phyloP scores from a whole-genome alignment of 2,329 filamentous ascomycete genomes.

The Nemania bipapillata region DNA sequence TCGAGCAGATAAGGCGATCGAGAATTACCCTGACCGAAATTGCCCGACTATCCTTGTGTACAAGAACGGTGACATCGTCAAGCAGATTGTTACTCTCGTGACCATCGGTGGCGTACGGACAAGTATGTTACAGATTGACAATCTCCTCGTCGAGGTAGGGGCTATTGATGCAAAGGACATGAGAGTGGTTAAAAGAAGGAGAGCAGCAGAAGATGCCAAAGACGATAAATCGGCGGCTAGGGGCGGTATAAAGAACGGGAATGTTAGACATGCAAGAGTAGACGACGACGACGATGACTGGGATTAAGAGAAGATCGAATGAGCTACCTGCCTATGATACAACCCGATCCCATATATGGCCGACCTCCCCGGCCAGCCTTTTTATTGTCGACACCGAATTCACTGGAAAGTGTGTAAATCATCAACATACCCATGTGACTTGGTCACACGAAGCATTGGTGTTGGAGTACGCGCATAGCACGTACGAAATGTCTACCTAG shows the following conservation, averaged over 20 bases:
- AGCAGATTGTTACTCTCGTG: slow-evolving; percentile 88
- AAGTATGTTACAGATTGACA: slow-evolving; percentile 79
- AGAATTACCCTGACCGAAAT: slow-evolving; percentile 94
- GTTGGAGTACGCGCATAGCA: not conserved
- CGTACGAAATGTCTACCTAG: slow-evolving; percentile 2
- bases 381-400: not conserved
- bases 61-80: slow-evolving; percentile 89
- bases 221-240: slow-evolving; percentile 66
- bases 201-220: slow-evolving; percentile 69
- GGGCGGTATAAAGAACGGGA: slow-evolving; percentile 64
- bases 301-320: slow-evolving; percentile 59
- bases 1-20: slow-evolving; percentile 88
- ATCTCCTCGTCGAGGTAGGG: slow-evolving; percentile 81
- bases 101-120: slow-evolving; percentile 79
- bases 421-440: slow-evolving; percentile 22
- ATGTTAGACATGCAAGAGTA: slow-evolving; percentile 57
- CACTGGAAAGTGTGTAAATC: slow-evolving; percentile 2
- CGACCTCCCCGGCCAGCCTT: slow-evolving; percentile 3
- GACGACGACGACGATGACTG: slow-evolving; percentile 64
- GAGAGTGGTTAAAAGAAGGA: slow-evolving; percentile 73
- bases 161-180: slow-evolving; percentile 82
- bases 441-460: not conserved
- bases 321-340: slow-evolving; percentile 5
- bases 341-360: slow-evolving; percentile 14
- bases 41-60: slow-evolving; percentile 95